Percentiles rank a stretch among this genome's conserved stretches.
These are phyloP conservation scores for Suillus subalutaceus DNA, from an alignment of 768 basidiomycete species.

Conservation along the genomic window DNA sequence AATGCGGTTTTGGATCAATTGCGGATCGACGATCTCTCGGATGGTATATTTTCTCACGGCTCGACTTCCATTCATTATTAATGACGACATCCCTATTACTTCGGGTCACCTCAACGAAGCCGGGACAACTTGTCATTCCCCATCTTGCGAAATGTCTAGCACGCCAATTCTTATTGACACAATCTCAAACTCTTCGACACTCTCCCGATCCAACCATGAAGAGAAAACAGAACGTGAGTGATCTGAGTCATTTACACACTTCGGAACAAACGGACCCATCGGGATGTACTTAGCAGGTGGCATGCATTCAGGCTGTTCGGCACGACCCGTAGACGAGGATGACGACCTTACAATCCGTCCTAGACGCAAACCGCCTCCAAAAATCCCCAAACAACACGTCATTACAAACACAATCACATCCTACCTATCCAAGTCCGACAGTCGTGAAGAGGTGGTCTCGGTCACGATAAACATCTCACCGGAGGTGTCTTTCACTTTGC, in stretches of 20 bases:
- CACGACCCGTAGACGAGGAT: not conserved
- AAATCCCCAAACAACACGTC: not conserved
- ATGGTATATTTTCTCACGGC: not conserved
- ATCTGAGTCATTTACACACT: not conserved
- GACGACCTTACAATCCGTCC: conserved; percentile 5
- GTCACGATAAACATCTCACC: not conserved
- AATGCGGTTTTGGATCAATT: not conserved
- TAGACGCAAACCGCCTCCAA: not conserved
- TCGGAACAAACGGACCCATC: not conserved
- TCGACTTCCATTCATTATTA: conserved; percentile 4
- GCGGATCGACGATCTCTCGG: not conserved
- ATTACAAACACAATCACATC: conserved; percentile 2
- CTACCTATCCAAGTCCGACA: conserved; percentile 5
- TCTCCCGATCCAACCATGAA: no score
- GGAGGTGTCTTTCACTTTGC: not conserved
- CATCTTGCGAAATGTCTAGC: not conserved
- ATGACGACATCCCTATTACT: conserved; percentile 1
- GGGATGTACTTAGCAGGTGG: not conserved
- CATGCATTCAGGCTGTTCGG: no score
- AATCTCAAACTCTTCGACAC: not conserved
- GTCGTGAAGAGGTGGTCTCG: not conserved
- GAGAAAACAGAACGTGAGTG: not conserved
- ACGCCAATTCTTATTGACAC: not conserved
- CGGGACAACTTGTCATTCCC: not conserved
- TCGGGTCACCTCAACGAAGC: not conserved